phyloP scores from a whole-genome alignment of 805 yeast species.

The Candida silvicultrix region DNA sequence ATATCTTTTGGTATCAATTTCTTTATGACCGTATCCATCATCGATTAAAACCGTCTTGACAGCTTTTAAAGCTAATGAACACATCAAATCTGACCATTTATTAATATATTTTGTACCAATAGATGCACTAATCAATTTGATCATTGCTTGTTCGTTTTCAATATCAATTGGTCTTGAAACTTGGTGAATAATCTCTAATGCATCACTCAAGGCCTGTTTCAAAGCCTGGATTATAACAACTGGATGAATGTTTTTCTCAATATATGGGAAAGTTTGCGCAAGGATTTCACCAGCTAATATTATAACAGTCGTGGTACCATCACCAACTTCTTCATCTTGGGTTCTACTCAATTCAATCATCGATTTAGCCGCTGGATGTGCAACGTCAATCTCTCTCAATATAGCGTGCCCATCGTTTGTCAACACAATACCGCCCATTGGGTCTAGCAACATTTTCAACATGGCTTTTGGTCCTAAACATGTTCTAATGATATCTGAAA shows the following conservation, averaged over 20 bases:
- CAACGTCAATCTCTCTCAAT: constrained; percentile 91
- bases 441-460: constrained; percentile 96
- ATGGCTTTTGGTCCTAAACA: constrained; percentile 99
- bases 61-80: constrained; percentile 79
- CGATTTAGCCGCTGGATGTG: constrained; percentile 98
- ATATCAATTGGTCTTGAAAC: constrained; percentile 83
- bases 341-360: constrained; percentile 97
- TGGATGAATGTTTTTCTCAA: constrained; percentile 94
- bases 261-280: constrained; percentile 91
- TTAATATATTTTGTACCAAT: constrained; percentile 94
- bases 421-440: constrained; percentile 87
- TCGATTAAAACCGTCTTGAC: constrained; percentile 75
- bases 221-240: constrained; percentile 93
- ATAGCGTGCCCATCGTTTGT: constrained; percentile 99
- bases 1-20: constrained; percentile 89
- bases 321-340: constrained; percentile 98
- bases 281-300: constrained; percentile 95
- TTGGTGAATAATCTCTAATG: constrained; percentile 77
- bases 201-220: constrained; percentile 86
- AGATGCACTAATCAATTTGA: constrained; percentile 77
- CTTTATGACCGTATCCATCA: constrained; percentile 53
- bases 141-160: constrained; percentile 80
- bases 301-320: constrained; percentile 96
- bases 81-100: constrained; percentile 89
- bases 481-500: constrained; percentile 94